phyloP scores from a whole-genome alignment of 2,329 filamentous ascomycete species.

The Pseudovirgaria hyperparasitica region DNA sequence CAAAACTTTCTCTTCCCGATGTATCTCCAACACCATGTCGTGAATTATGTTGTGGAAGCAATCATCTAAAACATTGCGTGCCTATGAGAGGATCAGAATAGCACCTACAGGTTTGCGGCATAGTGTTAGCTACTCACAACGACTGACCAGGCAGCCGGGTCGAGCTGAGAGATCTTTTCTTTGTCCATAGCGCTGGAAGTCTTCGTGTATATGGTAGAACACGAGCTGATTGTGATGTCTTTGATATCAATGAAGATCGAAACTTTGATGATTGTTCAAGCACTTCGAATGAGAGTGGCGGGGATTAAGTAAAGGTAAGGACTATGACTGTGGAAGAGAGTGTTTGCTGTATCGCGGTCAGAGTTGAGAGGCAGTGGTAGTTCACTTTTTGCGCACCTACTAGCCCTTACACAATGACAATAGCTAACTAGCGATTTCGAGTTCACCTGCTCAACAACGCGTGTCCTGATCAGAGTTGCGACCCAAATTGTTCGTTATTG shows the following conservation, averaged over 20 bases:
- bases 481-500: not conserved
- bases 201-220: constrained; percentile 12
- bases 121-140: constrained; percentile 13
- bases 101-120: constrained; percentile 1
- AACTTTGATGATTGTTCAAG: too few species aligned
- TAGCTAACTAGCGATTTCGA: not conserved
- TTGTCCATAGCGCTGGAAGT: constrained; percentile 16
- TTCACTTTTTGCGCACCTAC: too few species aligned
- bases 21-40: constrained; percentile 59
- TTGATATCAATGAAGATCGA: not conserved
- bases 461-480: not conserved
- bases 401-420: not conserved
- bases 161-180: constrained; percentile 12
- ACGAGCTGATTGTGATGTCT: constrained; percentile 13
- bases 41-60: constrained; percentile 65
- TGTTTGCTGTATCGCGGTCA: not conserved
- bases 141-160: constrained; percentile 4
- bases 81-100: constrained; percentile 10
- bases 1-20: constrained; percentile 67
- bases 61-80: constrained; percentile 52
- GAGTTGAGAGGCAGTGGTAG: too few species aligned
- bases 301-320: too few species aligned
- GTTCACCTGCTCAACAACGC: not conserved
- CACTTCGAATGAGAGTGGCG: too few species aligned
- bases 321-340: not conserved